Base-by-base conservation (phyloP, 225 moss, liverwort and hornwort species). In the Pseudisothecium myosuroides region DNA sequence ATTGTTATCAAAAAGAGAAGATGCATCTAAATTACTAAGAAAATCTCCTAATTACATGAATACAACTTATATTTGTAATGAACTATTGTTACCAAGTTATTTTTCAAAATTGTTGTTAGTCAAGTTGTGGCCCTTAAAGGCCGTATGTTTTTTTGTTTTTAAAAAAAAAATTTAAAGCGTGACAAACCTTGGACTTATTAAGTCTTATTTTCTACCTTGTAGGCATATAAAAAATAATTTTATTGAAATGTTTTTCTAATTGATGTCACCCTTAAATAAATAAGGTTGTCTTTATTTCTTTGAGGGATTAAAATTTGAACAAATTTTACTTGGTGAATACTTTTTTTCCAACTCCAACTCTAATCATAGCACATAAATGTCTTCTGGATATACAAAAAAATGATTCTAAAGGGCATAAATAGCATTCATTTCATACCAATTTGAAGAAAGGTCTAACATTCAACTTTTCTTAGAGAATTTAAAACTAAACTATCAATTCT, bases 371-470 rank as follows among this genome's bases (percentile, higher is more conserved):
- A 29, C 14, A 43, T 19, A 74, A 71, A 74, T 47, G 11, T 74
- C 18, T 18, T 7, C 6, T 19, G 6, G 4, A 74, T 28, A 47
- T 17, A 17, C 29, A 17, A 29, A 31, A 74, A 31, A 36, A 18
- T n/a, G 16, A 6, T 43, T 71, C 4, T 3, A 45, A 28, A 73
- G 29, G 29, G 29, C 17, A 28, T 28, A 26, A 41, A 43, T 15
- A 72, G 7, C 16, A 27, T 36, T 23, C 0, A 54, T 34, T 23
- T 8, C 8, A 5, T 21, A 23, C 1, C 1, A 0, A 0, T 77
- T 22, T 54, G 1, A 9, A 23, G 2, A 37, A 77, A 9, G 1
- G 9, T 17, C 7, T 9, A 56, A 11, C 7, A 10, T 79, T 6
- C n/a, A 56, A 17, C 10, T 78, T 78, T 56, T 17, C 2, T 14